Percentiles rank a stretch among this genome's conserved stretches.
phyloP scores from a whole-genome alignment of 2,329 filamentous ascomycete species.

The Aspergillus transmontanensis region DNA sequence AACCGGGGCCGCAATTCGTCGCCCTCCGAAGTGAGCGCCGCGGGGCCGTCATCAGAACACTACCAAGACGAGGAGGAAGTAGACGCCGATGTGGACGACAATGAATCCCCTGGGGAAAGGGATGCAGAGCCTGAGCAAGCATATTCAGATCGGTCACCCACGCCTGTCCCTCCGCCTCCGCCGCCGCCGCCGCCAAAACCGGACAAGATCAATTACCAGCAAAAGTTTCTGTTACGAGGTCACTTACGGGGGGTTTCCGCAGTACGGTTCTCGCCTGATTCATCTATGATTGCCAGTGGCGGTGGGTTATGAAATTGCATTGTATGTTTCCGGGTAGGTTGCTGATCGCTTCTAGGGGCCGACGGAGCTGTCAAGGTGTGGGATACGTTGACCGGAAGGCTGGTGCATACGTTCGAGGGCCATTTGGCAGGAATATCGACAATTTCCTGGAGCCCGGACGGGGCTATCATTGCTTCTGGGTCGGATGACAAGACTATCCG shows the following conservation, averaged over 20 bases:
- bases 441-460: constrained; percentile 92
- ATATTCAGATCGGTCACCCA: constrained; percentile 35
- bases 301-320: constrained; percentile 50
- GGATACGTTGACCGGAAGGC: constrained; percentile 74
- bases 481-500: constrained; percentile 96
- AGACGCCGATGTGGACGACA: constrained; percentile 24
- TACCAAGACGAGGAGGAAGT: constrained; percentile 11
- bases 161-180: constrained; percentile 42
- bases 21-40: constrained; percentile 17
- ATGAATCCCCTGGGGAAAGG: constrained; percentile 18
- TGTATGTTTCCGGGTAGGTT: not conserved
- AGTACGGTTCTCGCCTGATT: constrained; percentile 89
- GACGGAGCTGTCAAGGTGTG: constrained; percentile 92
- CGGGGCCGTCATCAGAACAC: constrained; percentile 7
- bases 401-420: constrained; percentile 86
- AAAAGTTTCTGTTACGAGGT: constrained; percentile 71
- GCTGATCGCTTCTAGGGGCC: constrained; percentile 56
- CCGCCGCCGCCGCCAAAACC: constrained; percentile 53
- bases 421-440: constrained; percentile 92
- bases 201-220: constrained; percentile 66
- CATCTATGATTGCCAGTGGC: constrained; percentile 83
- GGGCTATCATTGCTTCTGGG: constrained; percentile 81
- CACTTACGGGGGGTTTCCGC: constrained; percentile 79
- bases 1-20: constrained; percentile 28
- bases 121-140: constrained; percentile 17